Evolutionary conservation across 2,329 filamentous ascomycete genomes (phyloP), one percentile per base, ranked within the genome.

Genomic region (Colletotrichum sp.): DNA sequence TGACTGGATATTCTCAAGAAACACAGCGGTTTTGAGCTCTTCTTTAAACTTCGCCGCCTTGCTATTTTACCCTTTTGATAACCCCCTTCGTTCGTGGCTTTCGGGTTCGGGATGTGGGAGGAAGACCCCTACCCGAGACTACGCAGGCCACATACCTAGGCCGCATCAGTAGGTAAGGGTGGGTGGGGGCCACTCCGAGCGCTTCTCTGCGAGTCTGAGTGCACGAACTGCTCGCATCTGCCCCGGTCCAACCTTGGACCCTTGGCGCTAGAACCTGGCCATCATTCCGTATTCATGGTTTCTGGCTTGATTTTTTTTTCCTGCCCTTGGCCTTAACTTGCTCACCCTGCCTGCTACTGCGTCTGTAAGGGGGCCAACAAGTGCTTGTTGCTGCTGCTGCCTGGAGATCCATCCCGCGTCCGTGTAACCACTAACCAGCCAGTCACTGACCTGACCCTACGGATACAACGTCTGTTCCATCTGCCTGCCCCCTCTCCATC

Each of bases 71-170:
- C 21, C 26, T 26, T 70, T 52, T 52, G 44, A 36, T 69, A 30
- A 13, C 24, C 71, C 71, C 28, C 24, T 65, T 52, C 26, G 30
- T 36, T 32, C 16, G 26, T 62, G 18, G 57, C 30, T 21, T 21
- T 32, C 32, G 30, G 28, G 28, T 26, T 32, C 62, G 72, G 72
- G 69, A 72, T 75, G 72, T 75, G 69, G 69, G 72, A 75, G 69
- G 34, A 24, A 18, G n/a, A 26, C 52, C 66, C 62, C 69, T 57
- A 57, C 55, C 63, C 72, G 69, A 72, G 59, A 34, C 59, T 32
- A 62, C n/a, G 55, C 59, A 65, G 44, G 21, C 21, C 34, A 16
- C n/a, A 52, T 52, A 52, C 44, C 44, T 52, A 52, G 44, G 44
- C 44, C 44, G 44, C 44, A 52, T 13, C n/a, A n/a, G 44, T 52